Conservation (phyloP, 441 rosid species). For the Populus hybrid region DNA sequence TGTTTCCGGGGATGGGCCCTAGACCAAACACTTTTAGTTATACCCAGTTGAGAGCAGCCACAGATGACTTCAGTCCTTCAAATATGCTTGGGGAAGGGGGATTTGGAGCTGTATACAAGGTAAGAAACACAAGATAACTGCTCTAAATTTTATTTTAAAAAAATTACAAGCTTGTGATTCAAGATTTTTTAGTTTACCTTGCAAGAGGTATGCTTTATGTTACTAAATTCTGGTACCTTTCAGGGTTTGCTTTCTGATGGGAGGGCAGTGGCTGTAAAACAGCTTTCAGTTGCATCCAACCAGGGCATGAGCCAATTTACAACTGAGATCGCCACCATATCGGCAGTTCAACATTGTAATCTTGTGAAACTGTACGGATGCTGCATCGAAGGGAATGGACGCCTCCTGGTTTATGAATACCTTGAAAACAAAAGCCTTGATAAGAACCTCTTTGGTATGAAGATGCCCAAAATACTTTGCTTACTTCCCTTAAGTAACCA, state of each 20-base stretch:
- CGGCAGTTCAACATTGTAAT: slow-evolving; percentile 34
- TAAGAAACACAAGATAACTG: neutral
- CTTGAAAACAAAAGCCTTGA: slow-evolving; percentile 35
- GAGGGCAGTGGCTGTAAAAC: slow-evolving; percentile 22
- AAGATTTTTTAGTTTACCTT: neutral
- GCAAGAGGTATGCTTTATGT: too few relatives aligned
- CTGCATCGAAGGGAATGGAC: slow-evolving; percentile 34
- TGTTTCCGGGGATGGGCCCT: slow-evolving; percentile 22
- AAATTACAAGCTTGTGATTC: neutral
- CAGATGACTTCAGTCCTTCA: slow-evolving; percentile 39
- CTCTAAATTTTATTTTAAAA: neutral
- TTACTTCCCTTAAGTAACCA: neutral
- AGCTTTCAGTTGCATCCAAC: slow-evolving; percentile 27
- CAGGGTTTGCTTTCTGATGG: neutral
- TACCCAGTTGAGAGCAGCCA: slow-evolving; percentile 26
- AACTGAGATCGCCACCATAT: slow-evolving; percentile 30
- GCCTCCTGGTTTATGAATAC: slow-evolving; percentile 32
- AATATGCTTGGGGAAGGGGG: slow-evolving; percentile 86
- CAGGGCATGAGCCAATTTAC: slow-evolving; percentile 30
- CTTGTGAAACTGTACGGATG: slow-evolving; percentile 34
- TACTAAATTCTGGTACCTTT: too few relatives aligned
- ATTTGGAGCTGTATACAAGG: slow-evolving; percentile 64
- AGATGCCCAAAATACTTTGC: neutral
- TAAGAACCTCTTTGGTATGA: slow-evolving; percentile 28
- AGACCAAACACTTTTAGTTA: slow-evolving; percentile 27